These are phyloP conservation scores for Coemansia sp. DNA, from an alignment of 371 early-diverging fungal species.

Conservation along the genomic window DNA sequence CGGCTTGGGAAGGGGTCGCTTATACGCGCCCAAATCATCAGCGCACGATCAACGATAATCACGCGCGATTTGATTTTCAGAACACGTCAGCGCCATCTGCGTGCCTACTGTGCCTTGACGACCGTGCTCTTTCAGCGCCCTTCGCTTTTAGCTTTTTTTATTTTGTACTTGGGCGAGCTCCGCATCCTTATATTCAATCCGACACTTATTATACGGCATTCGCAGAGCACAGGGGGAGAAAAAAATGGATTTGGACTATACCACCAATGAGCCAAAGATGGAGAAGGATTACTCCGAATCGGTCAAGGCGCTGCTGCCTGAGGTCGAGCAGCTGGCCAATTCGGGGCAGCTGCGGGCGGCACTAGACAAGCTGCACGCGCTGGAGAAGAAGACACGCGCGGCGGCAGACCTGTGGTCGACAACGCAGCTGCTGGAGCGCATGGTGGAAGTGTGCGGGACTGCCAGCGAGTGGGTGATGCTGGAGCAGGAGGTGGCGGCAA, in stretches of 20 bases:
- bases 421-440: constrained; percentile 77
- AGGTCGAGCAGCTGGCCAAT: constrained; percentile 71
- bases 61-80: too few species aligned
- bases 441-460: constrained; percentile 73
- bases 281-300: constrained; percentile 87
- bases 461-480: constrained; percentile 82
- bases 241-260: constrained; percentile 34
- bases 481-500: constrained; percentile 83
- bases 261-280: constrained; percentile 70
- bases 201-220: too few species aligned
- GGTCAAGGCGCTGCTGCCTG: constrained; percentile 75
- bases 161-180: too few species aligned
- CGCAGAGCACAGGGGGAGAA: not conserved
- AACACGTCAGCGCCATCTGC: too few species aligned
- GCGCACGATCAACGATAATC: too few species aligned
- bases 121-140: too few species aligned
- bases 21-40: too few species aligned
- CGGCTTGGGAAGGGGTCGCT: too few species aligned
- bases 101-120: too few species aligned
- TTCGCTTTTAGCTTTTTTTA: too few species aligned
- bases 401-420: constrained; percentile 78
- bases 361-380: constrained; percentile 70
- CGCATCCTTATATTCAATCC: too few species aligned
- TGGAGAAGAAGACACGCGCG: constrained; percentile 90
- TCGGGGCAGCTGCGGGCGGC: constrained; percentile 78